Conservation (phyloP, 345 rosid species). For the Eucalyptus polyanthemos region DNA sequence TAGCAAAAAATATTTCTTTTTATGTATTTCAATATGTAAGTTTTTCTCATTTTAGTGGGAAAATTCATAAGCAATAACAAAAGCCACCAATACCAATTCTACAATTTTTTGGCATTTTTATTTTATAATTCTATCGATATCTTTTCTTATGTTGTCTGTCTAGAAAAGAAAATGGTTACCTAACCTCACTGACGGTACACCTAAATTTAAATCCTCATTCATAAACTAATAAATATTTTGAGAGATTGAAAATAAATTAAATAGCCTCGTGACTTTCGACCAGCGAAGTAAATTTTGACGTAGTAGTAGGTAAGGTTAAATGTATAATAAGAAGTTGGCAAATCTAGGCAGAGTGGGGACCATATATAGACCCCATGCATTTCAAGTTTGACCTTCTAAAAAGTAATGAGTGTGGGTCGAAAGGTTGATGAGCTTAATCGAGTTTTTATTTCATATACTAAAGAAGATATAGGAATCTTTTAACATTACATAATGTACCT, state of each 20-base stretch:
- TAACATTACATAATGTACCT: background rate
- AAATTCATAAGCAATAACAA: background rate
- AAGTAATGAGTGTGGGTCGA: fast-evolving
- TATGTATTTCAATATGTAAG: background rate
- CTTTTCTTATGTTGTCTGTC: background rate
- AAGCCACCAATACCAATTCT: background rate
- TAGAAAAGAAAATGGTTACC: too few species aligned
- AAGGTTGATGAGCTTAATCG: background rate
- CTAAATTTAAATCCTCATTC: background rate
- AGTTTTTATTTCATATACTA: background rate
- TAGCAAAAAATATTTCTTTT: background rate
- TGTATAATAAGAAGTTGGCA: background rate
- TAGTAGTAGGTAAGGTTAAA: background rate
- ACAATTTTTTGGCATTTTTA: background rate
- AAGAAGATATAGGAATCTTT: background rate
- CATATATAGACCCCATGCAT: background rate
- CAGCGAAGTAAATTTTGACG: background rate
- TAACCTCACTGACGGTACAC: fast-evolving
- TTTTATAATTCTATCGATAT: background rate
- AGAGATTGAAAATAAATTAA: background rate
- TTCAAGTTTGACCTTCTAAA: background rate
- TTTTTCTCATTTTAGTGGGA: background rate
- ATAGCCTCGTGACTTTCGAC: background rate
- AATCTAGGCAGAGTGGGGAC: background rate
- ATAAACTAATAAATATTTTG: background rate